phyloP scores from a whole-genome alignment of 257 asterid genomes.

The Forsythia viridissima region DNA sequence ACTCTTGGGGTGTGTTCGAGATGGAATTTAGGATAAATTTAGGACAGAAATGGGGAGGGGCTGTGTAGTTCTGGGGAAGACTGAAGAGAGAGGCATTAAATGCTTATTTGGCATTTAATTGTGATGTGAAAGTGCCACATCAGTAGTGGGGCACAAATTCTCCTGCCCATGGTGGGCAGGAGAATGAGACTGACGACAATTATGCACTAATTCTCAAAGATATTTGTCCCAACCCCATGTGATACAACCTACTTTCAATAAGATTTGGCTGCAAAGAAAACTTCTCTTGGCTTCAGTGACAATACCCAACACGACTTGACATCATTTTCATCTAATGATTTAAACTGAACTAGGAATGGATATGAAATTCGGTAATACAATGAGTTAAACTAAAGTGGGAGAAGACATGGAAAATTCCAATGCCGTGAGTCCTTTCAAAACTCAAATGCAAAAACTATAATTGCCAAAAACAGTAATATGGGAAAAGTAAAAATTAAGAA shows the following conservation, averaged over 20 bases:
- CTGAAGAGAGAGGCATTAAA: too few relatives aligned
- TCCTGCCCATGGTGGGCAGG: too few relatives aligned
- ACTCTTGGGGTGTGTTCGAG: too few relatives aligned
- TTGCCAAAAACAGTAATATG: not conserved
- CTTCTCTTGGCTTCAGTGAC: not conserved
- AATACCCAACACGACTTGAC: not conserved
- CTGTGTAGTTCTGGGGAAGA: too few relatives aligned
- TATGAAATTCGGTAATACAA: not conserved
- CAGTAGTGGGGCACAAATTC: too few relatives aligned
- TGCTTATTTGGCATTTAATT: too few relatives aligned
- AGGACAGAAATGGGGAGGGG: too few relatives aligned
- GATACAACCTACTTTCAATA: not conserved
- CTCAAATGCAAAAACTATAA: not conserved
- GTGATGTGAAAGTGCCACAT: too few relatives aligned
- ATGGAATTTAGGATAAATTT: too few relatives aligned
- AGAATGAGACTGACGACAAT: not conserved
- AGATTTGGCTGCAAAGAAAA: not conserved
- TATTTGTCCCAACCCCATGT: not conserved
- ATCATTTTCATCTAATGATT: not conserved
- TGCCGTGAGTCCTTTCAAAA: not conserved
- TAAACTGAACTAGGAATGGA: not conserved
- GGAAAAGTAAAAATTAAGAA: not conserved
- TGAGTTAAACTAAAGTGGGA: not conserved
- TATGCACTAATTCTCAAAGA: conserved; percentile 1
- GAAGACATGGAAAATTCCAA: not conserved